These are phyloP conservation scores for Aspergillus novoparasiticus DNA, from an alignment of 2,329 filamentous ascomycete species.

Conservation along the genomic window DNA sequence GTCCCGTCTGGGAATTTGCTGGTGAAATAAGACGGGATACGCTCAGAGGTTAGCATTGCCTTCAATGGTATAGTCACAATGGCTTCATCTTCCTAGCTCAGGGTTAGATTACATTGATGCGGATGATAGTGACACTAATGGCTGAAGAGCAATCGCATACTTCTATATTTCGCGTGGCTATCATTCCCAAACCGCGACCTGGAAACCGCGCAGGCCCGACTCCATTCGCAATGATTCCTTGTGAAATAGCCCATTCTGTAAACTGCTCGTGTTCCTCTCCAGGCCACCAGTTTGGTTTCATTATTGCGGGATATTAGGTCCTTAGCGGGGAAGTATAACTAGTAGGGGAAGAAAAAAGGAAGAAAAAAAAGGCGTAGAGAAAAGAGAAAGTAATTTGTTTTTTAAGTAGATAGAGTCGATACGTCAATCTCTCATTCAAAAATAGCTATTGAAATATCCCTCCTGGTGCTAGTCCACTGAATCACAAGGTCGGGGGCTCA, in stretches of 20 bases:
- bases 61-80: slow-evolving; percentile 67
- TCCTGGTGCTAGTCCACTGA: not conserved
- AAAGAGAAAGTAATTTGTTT: not conserved
- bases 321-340: not conserved
- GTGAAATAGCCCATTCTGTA: slow-evolving; percentile 65
- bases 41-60: slow-evolving; percentile 66
- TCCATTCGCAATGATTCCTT: slow-evolving; percentile 68
- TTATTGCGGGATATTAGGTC: slow-evolving; percentile 12
- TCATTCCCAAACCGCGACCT: slow-evolving; percentile 75
- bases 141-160: slow-evolving; percentile 45
- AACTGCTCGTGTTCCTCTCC: slow-evolving; percentile 55
- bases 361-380: not conserved
- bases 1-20: slow-evolving; percentile 56
- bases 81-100: slow-evolving; percentile 56
- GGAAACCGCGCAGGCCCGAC: slow-evolving; percentile 68
- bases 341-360: not conserved
- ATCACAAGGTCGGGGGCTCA: not conserved
- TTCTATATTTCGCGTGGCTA: slow-evolving; percentile 68
- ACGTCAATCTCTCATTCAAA: not conserved
- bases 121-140: not conserved
- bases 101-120: slow-evolving; percentile 4
- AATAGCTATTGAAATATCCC: not conserved
- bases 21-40: slow-evolving; percentile 58
- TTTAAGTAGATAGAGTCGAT: not conserved
- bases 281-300: slow-evolving; percentile 35